Conservation (phyloP, 805 yeast genomes). For the Starmera quercuum region DNA sequence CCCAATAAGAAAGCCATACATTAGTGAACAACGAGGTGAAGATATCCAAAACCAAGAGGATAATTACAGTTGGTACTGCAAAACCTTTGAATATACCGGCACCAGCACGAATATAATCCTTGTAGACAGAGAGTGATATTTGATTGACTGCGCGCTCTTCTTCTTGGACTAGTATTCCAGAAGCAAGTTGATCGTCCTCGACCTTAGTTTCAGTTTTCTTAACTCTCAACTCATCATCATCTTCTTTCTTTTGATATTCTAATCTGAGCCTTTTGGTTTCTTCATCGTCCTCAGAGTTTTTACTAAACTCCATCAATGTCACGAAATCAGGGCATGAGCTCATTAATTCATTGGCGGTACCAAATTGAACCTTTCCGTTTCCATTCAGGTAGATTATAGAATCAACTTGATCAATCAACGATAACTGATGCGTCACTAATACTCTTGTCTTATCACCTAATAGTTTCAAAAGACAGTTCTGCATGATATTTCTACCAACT, state of each 20-base stretch:
- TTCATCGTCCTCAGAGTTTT: constrained; percentile 21
- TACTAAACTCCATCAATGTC: constrained; percentile 37
- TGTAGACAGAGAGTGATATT: constrained; percentile 41
- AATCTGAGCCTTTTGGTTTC: too few species aligned
- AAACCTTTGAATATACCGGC: constrained; percentile 36
- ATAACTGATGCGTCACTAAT: constrained; percentile 72
- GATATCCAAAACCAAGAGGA: constrained; percentile 26
- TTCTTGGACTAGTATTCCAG: constrained; percentile 34
- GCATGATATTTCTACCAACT: constrained; percentile 64
- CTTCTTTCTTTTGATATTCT: constrained; percentile 23
- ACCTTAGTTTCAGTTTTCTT: background rate
- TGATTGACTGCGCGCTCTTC: constrained; percentile 57
- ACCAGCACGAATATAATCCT: constrained; percentile 44
- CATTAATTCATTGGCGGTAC: constrained; percentile 45
- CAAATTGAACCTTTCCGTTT: constrained; percentile 49
- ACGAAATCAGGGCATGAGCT: constrained; percentile 34
- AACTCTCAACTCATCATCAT: constrained; percentile 19
- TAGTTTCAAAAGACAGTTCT: constrained; percentile 47
- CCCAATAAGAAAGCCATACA: constrained; percentile 85
- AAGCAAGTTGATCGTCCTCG: constrained; percentile 10
- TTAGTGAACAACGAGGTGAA: constrained; percentile 54
- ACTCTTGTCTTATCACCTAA: constrained; percentile 50
- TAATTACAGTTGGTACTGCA: constrained; percentile 22
- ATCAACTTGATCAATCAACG: constrained; percentile 56
- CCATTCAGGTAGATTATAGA: constrained; percentile 55